Base-by-base conservation (phyloP, 148 eudicot species). In the Euryodendron excelsum region DNA sequence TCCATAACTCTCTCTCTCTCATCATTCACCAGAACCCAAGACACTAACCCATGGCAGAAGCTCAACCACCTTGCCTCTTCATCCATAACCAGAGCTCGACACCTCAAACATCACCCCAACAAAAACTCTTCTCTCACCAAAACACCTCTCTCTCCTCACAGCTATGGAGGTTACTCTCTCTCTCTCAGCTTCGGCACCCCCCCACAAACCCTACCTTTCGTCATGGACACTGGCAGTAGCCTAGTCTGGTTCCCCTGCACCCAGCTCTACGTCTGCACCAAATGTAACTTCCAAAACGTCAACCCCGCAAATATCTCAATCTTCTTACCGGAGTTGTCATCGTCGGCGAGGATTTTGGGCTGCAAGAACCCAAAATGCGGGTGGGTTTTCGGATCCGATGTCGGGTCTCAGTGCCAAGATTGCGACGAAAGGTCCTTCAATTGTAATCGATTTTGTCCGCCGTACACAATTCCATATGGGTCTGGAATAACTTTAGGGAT, bases 181-280 rank as follows among this genome's bases (percentile, higher is more conserved):
- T 75, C 86, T 8, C 88, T 93, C 77, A 61, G 84, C 60, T 81
- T 93, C 21, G 97, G 97, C 7, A 85, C 92, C 0, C 94, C 97
- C 14, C 86, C 91, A 1, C 97, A 93, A 59, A 61, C 39, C 6
- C 77, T 88, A 30, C 83, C 89, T 1, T 84, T 89, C 14, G 78
- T 89, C 25, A 81, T 93, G 79, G 97, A 93, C 85, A 93, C 97
- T 34, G 94, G 94, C 3, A 93, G 94, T 53, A 91, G 93, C 82
- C 88, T 93, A 21, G 72, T 88, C 1, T 93, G 97, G 97, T 83
- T 84, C 71, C 97, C 97, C 9, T 93, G 97, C 82, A 88, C 91
- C 0, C n/a, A 76, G 3, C 69, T 69, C 20, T 89, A 89, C 73
- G 1, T 72, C 15, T 91, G 97, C 80, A 14, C 15, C 13, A 80